These are phyloP conservation scores for Eucalyptus viminalis DNA, from an alignment of 345 rosid genomes.

Conservation along the genomic window DNA sequence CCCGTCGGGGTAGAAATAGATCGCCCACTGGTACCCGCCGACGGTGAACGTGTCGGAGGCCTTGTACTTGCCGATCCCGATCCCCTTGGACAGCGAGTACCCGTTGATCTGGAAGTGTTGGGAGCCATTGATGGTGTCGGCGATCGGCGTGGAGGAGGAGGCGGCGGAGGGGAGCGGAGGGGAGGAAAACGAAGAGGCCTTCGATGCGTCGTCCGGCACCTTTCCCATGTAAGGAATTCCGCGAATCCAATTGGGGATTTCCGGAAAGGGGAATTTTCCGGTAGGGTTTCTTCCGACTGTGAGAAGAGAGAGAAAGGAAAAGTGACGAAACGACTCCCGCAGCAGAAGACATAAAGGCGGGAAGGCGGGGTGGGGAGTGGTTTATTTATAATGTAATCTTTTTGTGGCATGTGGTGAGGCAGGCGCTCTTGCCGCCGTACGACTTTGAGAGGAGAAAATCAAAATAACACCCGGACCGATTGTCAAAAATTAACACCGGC, in stretches of 20 bases:
- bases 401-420: background rate
- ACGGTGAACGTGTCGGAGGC: slow-evolving; percentile 51
- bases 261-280: background rate
- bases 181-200: background rate
- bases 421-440: background rate
- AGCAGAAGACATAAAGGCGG: background rate
- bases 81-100: slow-evolving; percentile 54
- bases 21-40: slow-evolving; percentile 67
- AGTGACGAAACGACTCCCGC: background rate
- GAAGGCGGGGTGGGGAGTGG: background rate
- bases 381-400: background rate
- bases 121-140: slow-evolving; percentile 65
- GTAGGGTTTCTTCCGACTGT: background rate
- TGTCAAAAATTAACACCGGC: no score
- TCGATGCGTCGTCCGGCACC: slow-evolving; percentile 15
- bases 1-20: slow-evolving; percentile 77
- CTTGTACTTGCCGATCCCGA: slow-evolving; percentile 52
- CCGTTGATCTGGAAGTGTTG: slow-evolving; percentile 60
- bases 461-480: no score
- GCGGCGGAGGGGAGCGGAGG: slow-evolving; percentile 7
- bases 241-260: background rate
- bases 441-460: background rate
- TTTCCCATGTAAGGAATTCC: slow-evolving; percentile 21
- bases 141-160: slow-evolving; percentile 34
- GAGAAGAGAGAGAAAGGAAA: background rate